Percentiles rank a stretch among this genome's conserved stretches.
Evolutionary conservation across 1,284 basidiomycete genomes (phyloP).

Genomic region (Leccinum pallidistipes): DNA sequence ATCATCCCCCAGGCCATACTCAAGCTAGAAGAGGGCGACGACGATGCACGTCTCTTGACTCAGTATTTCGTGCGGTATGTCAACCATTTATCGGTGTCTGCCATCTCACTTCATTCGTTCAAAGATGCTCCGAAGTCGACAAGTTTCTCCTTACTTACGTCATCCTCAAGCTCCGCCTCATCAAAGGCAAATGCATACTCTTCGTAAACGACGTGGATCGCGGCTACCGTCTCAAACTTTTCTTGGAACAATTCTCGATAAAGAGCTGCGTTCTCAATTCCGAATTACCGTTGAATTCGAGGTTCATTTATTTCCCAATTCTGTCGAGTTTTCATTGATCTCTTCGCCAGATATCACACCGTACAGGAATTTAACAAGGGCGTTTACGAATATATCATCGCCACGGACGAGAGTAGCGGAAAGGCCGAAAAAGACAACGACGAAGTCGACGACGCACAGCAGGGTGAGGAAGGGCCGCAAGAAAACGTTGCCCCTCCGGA

Average conservation of each 20-base stretch:
- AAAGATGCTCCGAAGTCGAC: constrained; percentile 87
- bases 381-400: constrained; percentile 98
- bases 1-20: constrained; percentile 67
- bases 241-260: constrained; percentile 97
- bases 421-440: constrained; percentile 54
- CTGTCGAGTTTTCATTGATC: constrained; percentile 5
- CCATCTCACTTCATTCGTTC: constrained; percentile 3
- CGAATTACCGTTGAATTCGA: constrained; percentile 92
- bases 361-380: constrained; percentile 99
- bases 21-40: constrained; percentile 82
- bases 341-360: constrained; percentile 76
- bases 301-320: constrained; percentile 39
- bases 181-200: constrained; percentile 95
- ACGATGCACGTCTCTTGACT: constrained; percentile 76
- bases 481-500: not conserved
- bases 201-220: constrained; percentile 98
- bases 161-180: constrained; percentile 91
- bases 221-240: constrained; percentile 92
- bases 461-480: constrained; percentile 20
- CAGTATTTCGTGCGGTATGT: constrained; percentile 81
- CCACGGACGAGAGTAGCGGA: constrained; percentile 85
- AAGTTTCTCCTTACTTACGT: constrained; percentile 96
- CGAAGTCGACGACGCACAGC: constrained; percentile 40
- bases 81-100: not conserved
- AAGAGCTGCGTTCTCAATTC: constrained; percentile 96